Percentiles rank a stretch among this genome's conserved stretches.
Conservation (phyloP, 768 basidiomycete genomes). For the Agrocybe praecox region DNA sequence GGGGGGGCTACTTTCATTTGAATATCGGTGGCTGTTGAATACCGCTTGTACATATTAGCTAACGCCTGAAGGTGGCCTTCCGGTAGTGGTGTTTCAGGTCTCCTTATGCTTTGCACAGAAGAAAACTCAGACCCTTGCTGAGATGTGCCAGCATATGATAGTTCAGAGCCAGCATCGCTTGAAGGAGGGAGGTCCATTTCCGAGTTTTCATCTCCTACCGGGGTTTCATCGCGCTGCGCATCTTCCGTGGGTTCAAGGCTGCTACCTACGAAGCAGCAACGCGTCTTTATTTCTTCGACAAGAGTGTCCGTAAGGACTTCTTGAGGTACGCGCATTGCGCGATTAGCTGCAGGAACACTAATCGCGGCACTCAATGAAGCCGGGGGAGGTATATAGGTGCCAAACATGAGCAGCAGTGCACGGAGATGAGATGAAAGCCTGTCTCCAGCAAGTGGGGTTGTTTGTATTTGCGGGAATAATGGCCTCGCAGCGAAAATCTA, state of each 20-base stretch:
- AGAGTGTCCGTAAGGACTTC: constrained; percentile 79
- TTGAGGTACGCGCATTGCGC: constrained; percentile 69
- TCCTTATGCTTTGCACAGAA: constrained; percentile 40
- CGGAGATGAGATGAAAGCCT: constrained; percentile 80
- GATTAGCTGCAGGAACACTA: constrained; percentile 63
- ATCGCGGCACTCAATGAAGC: constrained; percentile 65
- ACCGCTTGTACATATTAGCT: constrained; percentile 68
- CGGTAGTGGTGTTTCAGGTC: constrained; percentile 28
- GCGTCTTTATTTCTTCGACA: constrained; percentile 89
- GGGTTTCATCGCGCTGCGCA: constrained; percentile 30
- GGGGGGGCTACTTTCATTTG: constrained; percentile 72
- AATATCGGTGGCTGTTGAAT: constrained; percentile 79
- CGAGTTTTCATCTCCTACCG: constrained; percentile 33
- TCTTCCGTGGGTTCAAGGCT: constrained; percentile 44
- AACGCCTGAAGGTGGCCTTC: constrained; percentile 67
- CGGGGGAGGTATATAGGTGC: constrained; percentile 83
- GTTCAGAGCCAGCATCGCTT: constrained; percentile 68
- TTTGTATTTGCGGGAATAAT: constrained; percentile 77
- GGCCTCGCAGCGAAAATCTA: constrained; percentile 93
- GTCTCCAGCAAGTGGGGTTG: constrained; percentile 87
- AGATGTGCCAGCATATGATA: constrained; percentile 54
- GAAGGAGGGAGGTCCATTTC: constrained; percentile 40
- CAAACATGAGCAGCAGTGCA: constrained; percentile 81
- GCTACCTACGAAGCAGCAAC: constrained; percentile 86
- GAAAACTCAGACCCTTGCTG: constrained; percentile 63